Evolutionary conservation across 257 asterid species (phyloP), one percentile per base, ranked within the genome.

Genomic region (Prunella vulgaris): DNA sequence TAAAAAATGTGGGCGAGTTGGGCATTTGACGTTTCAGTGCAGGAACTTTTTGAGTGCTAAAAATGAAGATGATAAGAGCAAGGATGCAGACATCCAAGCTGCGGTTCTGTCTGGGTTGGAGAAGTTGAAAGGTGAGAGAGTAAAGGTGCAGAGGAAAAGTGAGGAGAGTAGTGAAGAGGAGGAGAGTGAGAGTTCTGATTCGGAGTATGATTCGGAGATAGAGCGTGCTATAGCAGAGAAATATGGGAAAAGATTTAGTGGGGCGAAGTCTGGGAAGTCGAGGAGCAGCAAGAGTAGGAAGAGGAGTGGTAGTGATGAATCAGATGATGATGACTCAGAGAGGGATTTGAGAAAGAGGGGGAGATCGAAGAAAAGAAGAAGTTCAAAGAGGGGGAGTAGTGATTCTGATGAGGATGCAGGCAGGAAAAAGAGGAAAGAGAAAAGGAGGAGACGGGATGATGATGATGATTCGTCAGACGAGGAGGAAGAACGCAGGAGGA

Each of bases 11-110:
- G 97, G 97, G 40, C 79, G 99, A 48, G 99, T 91, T 0, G 99
- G 99, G 79, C 99, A 94, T 72, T 75, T 94, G 84, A 85, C 97
- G 10, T 87, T 83, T 27, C 96, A 91, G 82, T 94, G 99, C 74
- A 84, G 97, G 90, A 94, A 94, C 68, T 94, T 94, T 13, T 75
- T 94, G 90, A 89, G 96, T 77, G 85, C 86, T 12, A 94, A 86
- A 82, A 94, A 85, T 10, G 95, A 87, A 2, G 81, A 52, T 13
- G 83, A 76, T 5, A 81, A 60, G 68, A 79, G 46, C 38, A 85
- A 82, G 73, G 96, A 85, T 14, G 78, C 85, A 0, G 92, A 85
- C 1, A 79, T 87, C 20, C 86, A 83, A 49, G 90, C 87, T 61
- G 96, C 87, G 3, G 88, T 87, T 37, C 33, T 88, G 78, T 81